Conservation (phyloP, 805 yeast species). For the Pichia kluyveri region DNA sequence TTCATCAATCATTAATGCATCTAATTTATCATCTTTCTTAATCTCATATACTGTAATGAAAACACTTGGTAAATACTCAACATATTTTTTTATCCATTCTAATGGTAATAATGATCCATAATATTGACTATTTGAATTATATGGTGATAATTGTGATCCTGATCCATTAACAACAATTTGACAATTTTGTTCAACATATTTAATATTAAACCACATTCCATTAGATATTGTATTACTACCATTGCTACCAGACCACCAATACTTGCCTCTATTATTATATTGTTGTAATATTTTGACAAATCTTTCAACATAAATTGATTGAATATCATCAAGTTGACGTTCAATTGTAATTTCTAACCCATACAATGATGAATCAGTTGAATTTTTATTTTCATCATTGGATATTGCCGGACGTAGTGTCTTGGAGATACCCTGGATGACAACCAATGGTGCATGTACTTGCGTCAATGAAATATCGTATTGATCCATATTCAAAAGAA, state of each 20-base stretch:
- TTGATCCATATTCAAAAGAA: constrained; percentile 25
- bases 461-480: constrained; percentile 28
- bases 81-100: constrained; percentile 48
- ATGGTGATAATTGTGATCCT: constrained; percentile 33
- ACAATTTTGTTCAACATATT: constrained; percentile 5
- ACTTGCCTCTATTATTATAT: constrained; percentile 3
- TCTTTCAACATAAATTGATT: constrained; percentile 9
- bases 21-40: constrained; percentile 15
- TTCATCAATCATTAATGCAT: constrained; percentile 27
- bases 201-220: constrained; percentile 8
- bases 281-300: constrained; percentile 3
- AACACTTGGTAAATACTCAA: constrained; percentile 37
- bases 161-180: constrained; percentile 7
- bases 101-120: constrained; percentile 34
- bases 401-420: constrained; percentile 1
- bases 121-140: constrained; percentile 28
- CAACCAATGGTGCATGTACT: constrained; percentile 31
- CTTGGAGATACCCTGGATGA: constrained; percentile 32
- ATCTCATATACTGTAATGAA: constrained; percentile 37
- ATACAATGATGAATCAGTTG: background rate
- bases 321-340: constrained; percentile 21
- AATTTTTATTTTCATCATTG: background rate
- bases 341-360: constrained; percentile 11
- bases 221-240: too few relatives aligned
- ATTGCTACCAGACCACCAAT: constrained; percentile 9